Evolutionary conservation across 805 yeast species (phyloP), one percentile per base, ranked within the genome.

Genomic region (Candida boleticola): DNA sequence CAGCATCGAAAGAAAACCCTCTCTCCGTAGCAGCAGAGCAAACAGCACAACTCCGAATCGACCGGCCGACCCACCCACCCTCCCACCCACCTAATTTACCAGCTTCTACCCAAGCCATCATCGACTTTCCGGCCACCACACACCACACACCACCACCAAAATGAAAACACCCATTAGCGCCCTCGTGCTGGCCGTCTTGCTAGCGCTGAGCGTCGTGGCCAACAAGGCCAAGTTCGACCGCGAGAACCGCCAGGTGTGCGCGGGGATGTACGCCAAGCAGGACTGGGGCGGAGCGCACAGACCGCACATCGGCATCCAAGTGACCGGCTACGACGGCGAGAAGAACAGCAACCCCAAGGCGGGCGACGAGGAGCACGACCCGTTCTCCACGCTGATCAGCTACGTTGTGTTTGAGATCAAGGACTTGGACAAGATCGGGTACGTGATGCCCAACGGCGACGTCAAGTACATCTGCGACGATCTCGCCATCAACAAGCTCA

Each of bases 251-350:
- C 21, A 23, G 13, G 79, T 79, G 20, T 92, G 99, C 61, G 75
- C 89, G 3, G 99, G 99, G 27, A 84, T 92, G 82, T 92, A 92
- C 65, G 77, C 90, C 42, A 82, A 82, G 52, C 71, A 79, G 36
- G 95, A 90, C 56, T 87, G 95, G 90, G 85, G 89, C 37, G 99
- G 99, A 27, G 71, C 74, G 20, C 63, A 69, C 7, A 82, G 79
- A 45, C 67, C 54, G 30, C 68, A 57, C 33, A 64, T 69, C 21
- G 64, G 55, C 21, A 45, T 72, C 36, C 52, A 53, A 19, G 61
- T 66, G 36, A 48, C 47, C 16, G 51, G 53, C 19, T 64, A 50
- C 42, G 66, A 61, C 39, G 50, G 51, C n/a, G 52, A 62, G 17
- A 60, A 58, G 37, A 60, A 51, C 43, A 58, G 57, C 9, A 64